Conservation (phyloP, 306 rosid genomes). For the Lotus japonicus region DNA sequence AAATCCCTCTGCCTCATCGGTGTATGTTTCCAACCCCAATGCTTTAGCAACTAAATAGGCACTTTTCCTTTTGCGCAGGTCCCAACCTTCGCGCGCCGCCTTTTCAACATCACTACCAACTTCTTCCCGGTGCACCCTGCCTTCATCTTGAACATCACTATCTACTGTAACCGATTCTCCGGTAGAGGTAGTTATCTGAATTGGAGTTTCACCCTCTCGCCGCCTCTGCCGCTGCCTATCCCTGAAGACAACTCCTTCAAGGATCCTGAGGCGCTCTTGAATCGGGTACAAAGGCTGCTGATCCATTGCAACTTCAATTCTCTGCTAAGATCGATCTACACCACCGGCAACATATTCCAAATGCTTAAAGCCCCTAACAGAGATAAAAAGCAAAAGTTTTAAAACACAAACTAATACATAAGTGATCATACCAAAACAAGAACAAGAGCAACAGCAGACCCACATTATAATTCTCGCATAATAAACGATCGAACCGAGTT, state of each 20-base stretch:
- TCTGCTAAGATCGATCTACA: conserved; percentile 23
- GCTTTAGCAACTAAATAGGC: conserved; percentile 47
- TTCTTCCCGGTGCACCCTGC: background rate
- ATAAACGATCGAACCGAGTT: no score
- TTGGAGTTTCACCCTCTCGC: conserved; percentile 22
- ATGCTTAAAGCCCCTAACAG: background rate
- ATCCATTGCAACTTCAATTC: conserved; percentile 36
- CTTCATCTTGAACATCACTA: conserved; percentile 12
- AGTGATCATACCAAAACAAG: background rate
- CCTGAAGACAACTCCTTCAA: conserved; percentile 48
- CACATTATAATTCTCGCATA: no score
- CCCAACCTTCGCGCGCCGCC: background rate
- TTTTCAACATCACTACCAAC: conserved; percentile 16
- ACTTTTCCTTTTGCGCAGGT: conserved; percentile 20
- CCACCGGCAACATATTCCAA: conserved; percentile 11
- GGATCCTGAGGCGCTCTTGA: conserved; percentile 50
- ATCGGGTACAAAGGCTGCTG: conserved; percentile 38
- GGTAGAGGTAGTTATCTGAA: conserved; percentile 18
- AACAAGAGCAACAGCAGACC: background rate
- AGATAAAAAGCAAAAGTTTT: no score
- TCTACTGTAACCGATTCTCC: conserved; percentile 8
- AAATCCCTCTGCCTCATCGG: conserved; percentile 6
- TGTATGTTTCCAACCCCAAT: conserved; percentile 32
- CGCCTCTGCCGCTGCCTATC: conserved; percentile 44
- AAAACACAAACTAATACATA: background rate